Evolutionary conservation across 805 yeast genomes (phyloP).

Genomic region (Candida quercuum): DNA sequence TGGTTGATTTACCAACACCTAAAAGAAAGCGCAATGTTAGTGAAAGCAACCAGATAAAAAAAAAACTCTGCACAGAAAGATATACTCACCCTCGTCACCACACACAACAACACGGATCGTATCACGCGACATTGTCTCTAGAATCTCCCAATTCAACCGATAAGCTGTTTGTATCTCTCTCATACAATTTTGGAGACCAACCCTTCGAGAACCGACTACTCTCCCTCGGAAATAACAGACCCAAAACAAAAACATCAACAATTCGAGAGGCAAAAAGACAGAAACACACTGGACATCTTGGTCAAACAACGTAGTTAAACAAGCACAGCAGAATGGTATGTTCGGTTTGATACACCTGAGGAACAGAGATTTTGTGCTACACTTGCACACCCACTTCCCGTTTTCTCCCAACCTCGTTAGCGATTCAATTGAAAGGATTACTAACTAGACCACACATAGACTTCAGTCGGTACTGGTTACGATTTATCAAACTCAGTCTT

Average conservation of each 20-base stretch:
- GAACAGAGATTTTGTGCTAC: too few species aligned
- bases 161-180: too few species aligned
- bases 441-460: constrained; percentile 29
- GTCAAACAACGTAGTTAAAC: not conserved
- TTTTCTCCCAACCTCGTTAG: too few species aligned
- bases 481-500: constrained; percentile 96
- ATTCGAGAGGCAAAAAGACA: constrained; percentile 1
- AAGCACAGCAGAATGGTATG: too few species aligned
- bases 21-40: constrained; percentile 3
- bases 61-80: too few species aligned
- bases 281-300: not conserved
- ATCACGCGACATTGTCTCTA: constrained; percentile 40
- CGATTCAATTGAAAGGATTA: not conserved
- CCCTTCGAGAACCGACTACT: not conserved
- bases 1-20: constrained; percentile 73
- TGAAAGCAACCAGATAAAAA: too few species aligned
- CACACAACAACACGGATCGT: constrained; percentile 80
- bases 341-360: too few species aligned
- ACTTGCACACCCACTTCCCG: too few species aligned
- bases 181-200: too few species aligned
- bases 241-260: not conserved
- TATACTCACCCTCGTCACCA: constrained; percentile 72
- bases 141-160: too few species aligned
- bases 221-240: not conserved
- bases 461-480: constrained; percentile 98